Conservation (phyloP, 768 basidiomycete species). For the Termitomyces sp. region DNA sequence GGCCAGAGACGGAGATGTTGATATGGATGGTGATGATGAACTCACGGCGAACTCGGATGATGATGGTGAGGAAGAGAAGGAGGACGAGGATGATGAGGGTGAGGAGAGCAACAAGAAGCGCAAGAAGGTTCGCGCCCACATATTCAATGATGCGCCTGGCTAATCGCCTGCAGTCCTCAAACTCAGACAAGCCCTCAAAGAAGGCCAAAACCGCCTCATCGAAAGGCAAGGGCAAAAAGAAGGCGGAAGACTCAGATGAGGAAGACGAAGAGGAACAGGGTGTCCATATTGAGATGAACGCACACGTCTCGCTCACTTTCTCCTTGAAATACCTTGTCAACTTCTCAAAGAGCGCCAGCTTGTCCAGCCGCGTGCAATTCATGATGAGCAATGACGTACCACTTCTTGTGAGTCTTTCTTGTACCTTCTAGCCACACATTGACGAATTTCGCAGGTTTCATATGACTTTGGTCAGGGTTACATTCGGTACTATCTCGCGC, state of each 20-base stretch:
- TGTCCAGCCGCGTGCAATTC: constrained; percentile 70
- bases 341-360: constrained; percentile 83
- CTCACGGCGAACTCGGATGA: constrained; percentile 46
- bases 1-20: constrained; percentile 39
- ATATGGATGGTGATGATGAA: constrained; percentile 42
- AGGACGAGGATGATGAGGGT: constrained; percentile 46
- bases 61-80: constrained; percentile 50
- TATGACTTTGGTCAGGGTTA: constrained; percentile 87
- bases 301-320: constrained; percentile 89
- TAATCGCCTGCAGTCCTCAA: constrained; percentile 24
- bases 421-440: not conserved
- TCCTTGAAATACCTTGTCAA: constrained; percentile 96
- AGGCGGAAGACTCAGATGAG: constrained; percentile 35
- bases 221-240: constrained; percentile 57
- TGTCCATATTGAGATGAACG: constrained; percentile 82
- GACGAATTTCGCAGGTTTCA: constrained; percentile 51
- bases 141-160: not conserved
- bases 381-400: constrained; percentile 94
- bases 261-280: constrained; percentile 48
- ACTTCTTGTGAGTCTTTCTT: constrained; percentile 55
- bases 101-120: constrained; percentile 60
- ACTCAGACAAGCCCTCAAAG: constrained; percentile 39
- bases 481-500: constrained; percentile 94
- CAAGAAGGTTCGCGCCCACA: constrained; percentile 46
- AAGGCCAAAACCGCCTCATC: constrained; percentile 35